phyloP scores from a whole-genome alignment of 257 asterid genomes.

The Solanum verrucosum region DNA sequence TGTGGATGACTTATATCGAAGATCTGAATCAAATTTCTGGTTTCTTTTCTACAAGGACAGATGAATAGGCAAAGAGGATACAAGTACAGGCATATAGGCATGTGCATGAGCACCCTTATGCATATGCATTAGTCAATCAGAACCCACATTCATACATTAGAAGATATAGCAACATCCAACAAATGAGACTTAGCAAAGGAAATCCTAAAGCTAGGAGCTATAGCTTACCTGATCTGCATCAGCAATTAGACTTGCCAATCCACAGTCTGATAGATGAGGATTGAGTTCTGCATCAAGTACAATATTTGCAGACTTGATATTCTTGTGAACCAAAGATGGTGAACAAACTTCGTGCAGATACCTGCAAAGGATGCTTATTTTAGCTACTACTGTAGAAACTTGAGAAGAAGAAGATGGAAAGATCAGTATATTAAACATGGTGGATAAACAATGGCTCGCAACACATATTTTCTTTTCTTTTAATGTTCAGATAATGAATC shows the following conservation, averaged over 20 bases:
- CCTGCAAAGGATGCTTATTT: constrained; percentile 34
- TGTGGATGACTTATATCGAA: background rate
- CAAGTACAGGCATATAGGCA: background rate
- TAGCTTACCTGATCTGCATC: constrained; percentile 69
- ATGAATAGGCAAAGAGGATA: background rate
- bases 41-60: background rate
- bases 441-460: background rate
- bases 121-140: background rate
- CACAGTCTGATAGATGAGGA: constrained; percentile 91
- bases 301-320: constrained; percentile 80
- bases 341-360: constrained; percentile 93
- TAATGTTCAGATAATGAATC: background rate
- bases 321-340: constrained; percentile 80
- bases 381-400: constrained; percentile 4
- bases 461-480: background rate
- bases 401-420: background rate
- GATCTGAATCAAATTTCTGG: background rate
- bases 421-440: background rate
- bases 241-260: constrained; percentile 59
- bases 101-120: background rate
- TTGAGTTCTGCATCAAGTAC: constrained; percentile 81
- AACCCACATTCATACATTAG: background rate
- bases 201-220: background rate
- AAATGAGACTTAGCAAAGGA: background rate
- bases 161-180: background rate